These are phyloP conservation scores for Neopestalotiopsis rosae DNA, from an alignment of 2,329 filamentous ascomycete genomes.

Conservation along the genomic window DNA sequence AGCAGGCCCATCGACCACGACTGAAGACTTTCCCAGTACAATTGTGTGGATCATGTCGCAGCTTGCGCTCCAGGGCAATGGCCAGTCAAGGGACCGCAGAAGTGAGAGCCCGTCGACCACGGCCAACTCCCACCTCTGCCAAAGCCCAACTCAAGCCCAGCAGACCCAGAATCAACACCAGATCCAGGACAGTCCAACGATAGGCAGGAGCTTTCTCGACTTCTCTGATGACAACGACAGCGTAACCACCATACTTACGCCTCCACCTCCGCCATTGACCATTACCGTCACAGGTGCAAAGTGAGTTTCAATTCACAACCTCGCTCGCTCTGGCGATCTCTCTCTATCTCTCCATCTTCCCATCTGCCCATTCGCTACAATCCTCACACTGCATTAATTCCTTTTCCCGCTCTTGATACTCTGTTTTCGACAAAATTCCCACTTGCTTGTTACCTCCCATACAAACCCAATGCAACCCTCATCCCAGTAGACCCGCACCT, in stretches of 20 bases:
- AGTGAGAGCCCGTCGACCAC: conserved; percentile 35
- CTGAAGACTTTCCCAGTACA: conserved; percentile 34
- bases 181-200: conserved; percentile 52
- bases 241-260: conserved; percentile 6
- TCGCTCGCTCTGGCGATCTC: not conserved
- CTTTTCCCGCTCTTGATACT: not conserved
- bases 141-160: conserved; percentile 14
- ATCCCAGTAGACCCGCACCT: conserved; percentile 17
- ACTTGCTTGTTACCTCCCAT: conserved; percentile 5
- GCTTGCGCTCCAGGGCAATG: conserved; percentile 51
- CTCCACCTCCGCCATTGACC: conserved; percentile 30
- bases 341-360: not conserved
- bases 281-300: conserved; percentile 26
- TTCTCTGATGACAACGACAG: not conserved
- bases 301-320: conserved; percentile 18
- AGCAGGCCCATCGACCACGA: not conserved
- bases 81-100: conserved; percentile 32
- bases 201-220: conserved; percentile 42
- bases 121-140: conserved; percentile 20
- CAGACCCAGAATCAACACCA: conserved; percentile 21
- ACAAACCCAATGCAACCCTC: conserved; percentile 12
- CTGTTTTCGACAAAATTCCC: not conserved
- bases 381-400: not conserved
- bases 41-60: conserved; percentile 57
- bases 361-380: not conserved